phyloP scores from a whole-genome alignment of 306 rosid genomes.

The Lathyrus oleraceus region DNA sequence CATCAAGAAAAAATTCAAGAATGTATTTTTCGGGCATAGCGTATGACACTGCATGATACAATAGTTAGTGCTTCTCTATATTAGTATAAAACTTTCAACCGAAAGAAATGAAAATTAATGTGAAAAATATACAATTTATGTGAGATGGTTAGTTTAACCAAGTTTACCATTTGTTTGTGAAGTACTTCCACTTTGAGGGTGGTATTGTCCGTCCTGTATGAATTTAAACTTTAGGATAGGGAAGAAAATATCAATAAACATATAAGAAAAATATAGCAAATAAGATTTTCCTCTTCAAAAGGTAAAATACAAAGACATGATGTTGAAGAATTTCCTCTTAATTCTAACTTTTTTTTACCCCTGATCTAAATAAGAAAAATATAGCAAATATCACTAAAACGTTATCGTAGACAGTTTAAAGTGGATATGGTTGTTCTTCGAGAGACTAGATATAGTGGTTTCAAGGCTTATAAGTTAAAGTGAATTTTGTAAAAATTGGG shows the following conservation, averaged over 20 bases:
- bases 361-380: too few species aligned
- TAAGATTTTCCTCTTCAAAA: too few species aligned
- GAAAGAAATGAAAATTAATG: background rate
- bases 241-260: slow-evolving; percentile 8
- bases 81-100: background rate
- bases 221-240: background rate
- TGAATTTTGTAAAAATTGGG: too few species aligned
- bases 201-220: background rate
- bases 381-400: too few species aligned
- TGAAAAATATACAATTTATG: background rate
- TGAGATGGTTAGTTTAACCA: background rate
- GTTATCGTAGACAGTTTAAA: too few species aligned
- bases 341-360: too few species aligned
- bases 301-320: too few species aligned
- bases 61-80: background rate
- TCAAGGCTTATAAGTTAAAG: too few species aligned
- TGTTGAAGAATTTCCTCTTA: too few species aligned
- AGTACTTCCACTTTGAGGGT: background rate
- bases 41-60: slow-evolving; percentile 19
- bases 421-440: too few species aligned
- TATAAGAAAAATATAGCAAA: too few species aligned
- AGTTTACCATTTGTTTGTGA: slow-evolving; percentile 22
- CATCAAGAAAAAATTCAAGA: slow-evolving; percentile 10
- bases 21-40: background rate
- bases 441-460: too few species aligned